Conservation (phyloP, 345 rosid species). For the Kandelia obovata region DNA sequence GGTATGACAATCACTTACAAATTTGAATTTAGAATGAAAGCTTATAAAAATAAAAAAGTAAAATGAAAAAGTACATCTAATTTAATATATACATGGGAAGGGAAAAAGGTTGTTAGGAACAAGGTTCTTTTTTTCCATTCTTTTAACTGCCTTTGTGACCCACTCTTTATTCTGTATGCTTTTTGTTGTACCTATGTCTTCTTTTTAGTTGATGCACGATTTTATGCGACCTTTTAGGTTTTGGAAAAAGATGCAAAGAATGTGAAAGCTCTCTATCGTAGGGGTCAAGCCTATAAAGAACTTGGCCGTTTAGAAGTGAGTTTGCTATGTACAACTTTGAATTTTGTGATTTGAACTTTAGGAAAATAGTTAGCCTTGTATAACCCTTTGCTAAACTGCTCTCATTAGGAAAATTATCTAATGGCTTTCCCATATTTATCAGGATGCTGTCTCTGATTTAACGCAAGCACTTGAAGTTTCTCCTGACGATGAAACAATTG, state of each 20-base stretch:
- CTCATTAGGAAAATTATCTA: slow-evolving; percentile 9
- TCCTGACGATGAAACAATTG: slow-evolving; percentile 84
- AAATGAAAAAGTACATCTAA: too few species aligned
- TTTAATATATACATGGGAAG: neutral
- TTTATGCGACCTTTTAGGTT: slow-evolving; percentile 41
- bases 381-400: neutral
- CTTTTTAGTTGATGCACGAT: neutral
- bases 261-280: slow-evolving; percentile 89
- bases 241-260: slow-evolving; percentile 73
- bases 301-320: slow-evolving; percentile 71
- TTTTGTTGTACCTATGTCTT: neutral
- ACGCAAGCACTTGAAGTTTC: slow-evolving; percentile 74
- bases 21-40: neutral
- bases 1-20: slow-evolving; percentile 38
- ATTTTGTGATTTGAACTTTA: slow-evolving; percentile 12
- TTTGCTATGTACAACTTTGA: slow-evolving; percentile 22
- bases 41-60: neutral
- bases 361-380: neutral
- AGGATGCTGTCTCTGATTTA: slow-evolving; percentile 89
- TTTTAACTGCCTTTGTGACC: neutral
- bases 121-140: neutral
- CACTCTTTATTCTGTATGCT: neutral
- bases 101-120: neutral
- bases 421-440: slow-evolving; percentile 17
- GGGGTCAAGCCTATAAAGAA: slow-evolving; percentile 94